Conservation (phyloP, 768 basidiomycete genomes). For the Thelephora ganbajun region DNA sequence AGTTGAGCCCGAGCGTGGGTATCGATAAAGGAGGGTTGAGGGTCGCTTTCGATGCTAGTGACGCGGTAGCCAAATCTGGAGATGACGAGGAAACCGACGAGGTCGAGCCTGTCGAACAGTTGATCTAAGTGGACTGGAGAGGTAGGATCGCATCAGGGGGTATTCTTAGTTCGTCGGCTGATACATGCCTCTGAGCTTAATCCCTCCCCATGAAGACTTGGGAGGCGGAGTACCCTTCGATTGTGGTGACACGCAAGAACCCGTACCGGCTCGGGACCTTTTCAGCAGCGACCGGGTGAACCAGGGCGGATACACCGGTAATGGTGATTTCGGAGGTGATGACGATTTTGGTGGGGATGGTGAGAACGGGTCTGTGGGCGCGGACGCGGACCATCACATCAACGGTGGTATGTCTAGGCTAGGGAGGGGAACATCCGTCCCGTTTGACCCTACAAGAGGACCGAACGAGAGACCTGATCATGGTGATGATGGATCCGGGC, state of each 20-base stretch:
- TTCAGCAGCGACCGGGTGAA: conserved; percentile 50
- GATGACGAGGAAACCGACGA: conserved; percentile 57
- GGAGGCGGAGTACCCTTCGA: conserved; percentile 19
- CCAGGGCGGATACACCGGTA: conserved; percentile 28
- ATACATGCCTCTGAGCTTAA: conserved; percentile 26
- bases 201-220: conserved; percentile 42
- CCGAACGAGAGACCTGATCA: conserved; percentile 67
- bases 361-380: conserved; percentile 6
- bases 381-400: conserved; percentile 25
- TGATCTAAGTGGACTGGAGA: conserved; percentile 47
- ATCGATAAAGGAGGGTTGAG: conserved; percentile 71
- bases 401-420: conserved; percentile 31
- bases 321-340: conserved; percentile 19
- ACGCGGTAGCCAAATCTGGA: conserved; percentile 64
- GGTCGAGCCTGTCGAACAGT: conserved; percentile 53
- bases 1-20: conserved; percentile 65
- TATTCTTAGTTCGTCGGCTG: conserved; percentile 6
- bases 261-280: conserved; percentile 43
- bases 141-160: conserved; percentile 23
- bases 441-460: conserved; percentile 76
- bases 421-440: conserved; percentile 37
- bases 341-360: conserved; percentile 29
- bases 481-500: conserved; percentile 71
- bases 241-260: conserved; percentile 15
- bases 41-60: conserved; percentile 93